Conservation (phyloP, 352 stramenopile species). For the Globisporangium heterothallicum region DNA sequence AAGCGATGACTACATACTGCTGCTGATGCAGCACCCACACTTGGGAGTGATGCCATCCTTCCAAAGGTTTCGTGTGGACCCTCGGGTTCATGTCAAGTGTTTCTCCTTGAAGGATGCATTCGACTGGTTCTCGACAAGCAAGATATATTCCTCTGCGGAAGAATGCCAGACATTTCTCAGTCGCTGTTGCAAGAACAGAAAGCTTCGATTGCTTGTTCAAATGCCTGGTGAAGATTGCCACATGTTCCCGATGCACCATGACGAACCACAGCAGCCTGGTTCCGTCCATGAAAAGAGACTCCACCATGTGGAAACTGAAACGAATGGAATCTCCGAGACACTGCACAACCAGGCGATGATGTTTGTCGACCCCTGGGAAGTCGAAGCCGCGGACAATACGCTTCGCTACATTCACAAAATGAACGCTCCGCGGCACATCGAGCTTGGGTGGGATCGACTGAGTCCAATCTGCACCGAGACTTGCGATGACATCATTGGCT, state of each 20-base stretch:
- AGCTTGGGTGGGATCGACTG: conserved; percentile 72
- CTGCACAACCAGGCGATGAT: conserved; percentile 58
- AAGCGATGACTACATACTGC: conserved; percentile 73
- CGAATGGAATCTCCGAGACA: conserved; percentile 8
- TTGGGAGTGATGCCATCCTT: conserved; percentile 39
- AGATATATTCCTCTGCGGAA: conserved; percentile 35
- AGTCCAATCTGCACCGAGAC: conserved; percentile 59
- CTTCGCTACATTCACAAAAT: conserved; percentile 56
- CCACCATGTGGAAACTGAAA: not conserved
- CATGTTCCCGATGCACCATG: conserved; percentile 32
- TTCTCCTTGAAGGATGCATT: conserved; percentile 74
- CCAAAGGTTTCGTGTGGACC: conserved; percentile 65
- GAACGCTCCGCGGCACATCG: conserved; percentile 40
- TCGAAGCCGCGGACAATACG: conserved; percentile 62
- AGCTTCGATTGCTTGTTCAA: conserved; percentile 59
- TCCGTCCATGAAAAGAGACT: not conserved
- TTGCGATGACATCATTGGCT: conserved; percentile 54
- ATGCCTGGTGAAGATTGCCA: conserved; percentile 47
- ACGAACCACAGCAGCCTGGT: conserved; percentile 2
- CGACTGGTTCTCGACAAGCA: conserved; percentile 42
- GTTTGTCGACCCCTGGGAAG: conserved; percentile 82
- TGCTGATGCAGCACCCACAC: conserved; percentile 57
- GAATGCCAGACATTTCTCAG: conserved; percentile 51
- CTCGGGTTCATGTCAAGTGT: conserved; percentile 63
- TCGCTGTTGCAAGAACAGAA: conserved; percentile 71